These are phyloP conservation scores for Aphanomyces euteiches DNA, from an alignment of 352 stramenopile species.

Conservation along the genomic window DNA sequence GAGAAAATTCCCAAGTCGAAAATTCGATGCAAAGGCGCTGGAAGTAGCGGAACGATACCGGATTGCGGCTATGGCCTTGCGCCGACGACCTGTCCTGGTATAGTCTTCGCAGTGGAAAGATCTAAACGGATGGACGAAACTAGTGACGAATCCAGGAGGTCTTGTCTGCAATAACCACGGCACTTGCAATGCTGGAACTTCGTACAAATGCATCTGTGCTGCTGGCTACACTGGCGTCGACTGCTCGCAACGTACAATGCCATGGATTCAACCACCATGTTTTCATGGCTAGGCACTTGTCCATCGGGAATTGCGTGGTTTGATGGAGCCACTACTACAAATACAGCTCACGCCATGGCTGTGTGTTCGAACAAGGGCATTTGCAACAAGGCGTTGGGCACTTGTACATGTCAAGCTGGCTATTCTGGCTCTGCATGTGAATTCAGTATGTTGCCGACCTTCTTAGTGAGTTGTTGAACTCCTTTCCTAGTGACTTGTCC, in stretches of 20 bases:
- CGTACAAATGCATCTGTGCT: constrained; percentile 58
- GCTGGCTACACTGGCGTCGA: constrained; percentile 56
- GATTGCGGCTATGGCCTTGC: constrained; percentile 46
- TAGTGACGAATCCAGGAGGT: constrained; percentile 5
- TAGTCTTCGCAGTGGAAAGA: neutral
- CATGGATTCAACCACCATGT: constrained; percentile 41
- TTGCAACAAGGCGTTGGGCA: constrained; percentile 50
- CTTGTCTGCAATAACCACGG: constrained; percentile 46
- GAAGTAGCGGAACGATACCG: constrained; percentile 37
- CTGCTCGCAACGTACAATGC: constrained; percentile 45
- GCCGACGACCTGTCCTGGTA: constrained; percentile 39
- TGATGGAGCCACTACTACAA: constrained; percentile 48
- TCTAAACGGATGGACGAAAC: constrained; percentile 42
- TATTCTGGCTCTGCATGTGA: constrained; percentile 81
- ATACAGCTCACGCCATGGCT: constrained; percentile 52
- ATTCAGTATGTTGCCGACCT: constrained; percentile 33
- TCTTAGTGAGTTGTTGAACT: neutral
- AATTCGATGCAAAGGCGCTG: constrained; percentile 36
- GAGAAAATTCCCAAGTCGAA: neutral
- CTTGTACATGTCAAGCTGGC: constrained; percentile 59
- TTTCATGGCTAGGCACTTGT: constrained; percentile 35
- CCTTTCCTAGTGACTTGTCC: constrained; percentile 43
- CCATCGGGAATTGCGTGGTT: constrained; percentile 61
- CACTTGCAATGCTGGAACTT: constrained; percentile 43
- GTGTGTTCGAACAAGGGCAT: constrained; percentile 52